These are phyloP conservation scores for Salvia sclarea DNA, from an alignment of 305 asterid genomes.

Conservation along the genomic window DNA sequence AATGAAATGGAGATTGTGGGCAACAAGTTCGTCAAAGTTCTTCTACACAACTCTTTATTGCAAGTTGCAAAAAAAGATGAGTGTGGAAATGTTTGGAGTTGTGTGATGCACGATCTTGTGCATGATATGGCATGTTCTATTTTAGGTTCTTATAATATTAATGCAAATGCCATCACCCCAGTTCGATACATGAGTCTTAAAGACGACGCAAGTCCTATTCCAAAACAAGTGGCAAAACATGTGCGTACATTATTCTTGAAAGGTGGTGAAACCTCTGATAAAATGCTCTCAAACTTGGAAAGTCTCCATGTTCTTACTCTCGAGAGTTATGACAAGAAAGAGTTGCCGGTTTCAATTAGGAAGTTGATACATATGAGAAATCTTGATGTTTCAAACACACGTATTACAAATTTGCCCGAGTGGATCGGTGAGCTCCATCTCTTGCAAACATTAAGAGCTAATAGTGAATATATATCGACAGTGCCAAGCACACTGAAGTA, in stretches of 20 bases:
- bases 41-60: conserved; percentile 28
- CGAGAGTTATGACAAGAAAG: fast-evolving
- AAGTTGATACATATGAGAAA: background rate
- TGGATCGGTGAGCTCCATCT: background rate
- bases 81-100: background rate
- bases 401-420: background rate
- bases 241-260: conserved; percentile 20
- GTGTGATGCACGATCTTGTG: conserved; percentile 45
- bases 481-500: background rate
- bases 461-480: background rate
- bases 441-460: conserved; percentile 22
- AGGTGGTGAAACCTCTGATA: background rate
- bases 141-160: background rate
- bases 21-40: background rate
- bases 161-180: background rate
- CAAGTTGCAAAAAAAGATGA: conserved; percentile 23
- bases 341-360: conserved; percentile 5
- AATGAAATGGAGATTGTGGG: conserved; percentile 18
- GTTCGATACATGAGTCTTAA: background rate
- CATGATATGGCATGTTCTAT: conserved; percentile 38
- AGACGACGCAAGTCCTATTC: background rate
- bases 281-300: background rate
- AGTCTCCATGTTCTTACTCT: conserved; percentile 18
- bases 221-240: background rate
- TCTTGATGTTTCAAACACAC: background rate